Evolutionary conservation across 805 yeast species (phyloP).

Genomic region (Saccharomyces eubayanus): DNA sequence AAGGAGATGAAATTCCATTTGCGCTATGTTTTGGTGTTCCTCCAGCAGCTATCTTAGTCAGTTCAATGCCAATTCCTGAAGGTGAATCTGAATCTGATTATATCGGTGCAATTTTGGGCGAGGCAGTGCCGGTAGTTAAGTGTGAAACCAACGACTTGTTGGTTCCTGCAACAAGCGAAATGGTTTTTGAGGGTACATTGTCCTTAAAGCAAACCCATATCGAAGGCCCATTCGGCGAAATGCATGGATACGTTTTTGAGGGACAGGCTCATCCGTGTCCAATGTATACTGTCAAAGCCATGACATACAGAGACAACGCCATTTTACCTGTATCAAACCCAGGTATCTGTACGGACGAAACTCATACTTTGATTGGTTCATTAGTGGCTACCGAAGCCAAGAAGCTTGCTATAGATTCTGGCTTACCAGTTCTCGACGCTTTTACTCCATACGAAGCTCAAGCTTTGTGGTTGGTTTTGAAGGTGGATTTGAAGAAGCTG

Average conservation of each 20-base stretch:
- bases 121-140: conserved; percentile 21
- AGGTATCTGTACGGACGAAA: conserved; percentile 25
- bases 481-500: conserved; percentile 17
- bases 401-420: conserved; percentile 4
- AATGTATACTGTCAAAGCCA: conserved; percentile 17
- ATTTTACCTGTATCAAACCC: conserved; percentile 25
- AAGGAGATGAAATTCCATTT: conserved; percentile 20
- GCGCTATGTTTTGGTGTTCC: conserved; percentile 27
- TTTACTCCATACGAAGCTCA: conserved; percentile 26
- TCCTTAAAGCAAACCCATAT: conserved; percentile 9
- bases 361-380: conserved; percentile 26
- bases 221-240: conserved; percentile 30
- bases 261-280: conserved; percentile 25
- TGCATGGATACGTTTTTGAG: conserved; percentile 26
- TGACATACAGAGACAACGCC: conserved; percentile 21
- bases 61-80: conserved; percentile 22
- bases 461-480: conserved; percentile 20
- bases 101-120: conserved; percentile 24
- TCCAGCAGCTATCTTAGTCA: conserved; percentile 25
- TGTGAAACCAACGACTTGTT: conserved; percentile 19
- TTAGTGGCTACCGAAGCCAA: conserved; percentile 16
- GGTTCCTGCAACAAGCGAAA: conserved; percentile 24
- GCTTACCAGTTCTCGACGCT: conserved; percentile 15
- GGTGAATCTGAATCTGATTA: conserved; percentile 16
- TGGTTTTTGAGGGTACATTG: conserved; percentile 24